Percentiles rank a stretch among this genome's conserved stretches.
These are phyloP conservation scores for Venturiaceae sp. DNA, from an alignment of 2,329 filamentous ascomycete genomes.

Conservation along the genomic window DNA sequence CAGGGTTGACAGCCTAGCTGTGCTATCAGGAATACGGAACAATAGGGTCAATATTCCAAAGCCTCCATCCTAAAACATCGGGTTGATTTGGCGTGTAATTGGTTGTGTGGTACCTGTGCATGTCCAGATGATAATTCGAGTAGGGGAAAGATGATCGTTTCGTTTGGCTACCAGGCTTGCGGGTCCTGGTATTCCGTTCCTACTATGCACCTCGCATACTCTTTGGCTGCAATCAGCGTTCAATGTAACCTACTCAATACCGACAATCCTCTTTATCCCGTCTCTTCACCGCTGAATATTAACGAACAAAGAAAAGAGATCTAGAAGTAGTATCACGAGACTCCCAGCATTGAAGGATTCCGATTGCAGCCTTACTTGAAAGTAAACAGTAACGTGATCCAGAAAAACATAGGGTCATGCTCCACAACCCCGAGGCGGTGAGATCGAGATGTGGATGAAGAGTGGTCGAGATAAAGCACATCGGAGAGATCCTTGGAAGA, in stretches of 20 bases:
- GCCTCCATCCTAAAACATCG: too few relatives aligned
- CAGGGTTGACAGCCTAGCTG: too few relatives aligned
- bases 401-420: neutral
- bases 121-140: too few relatives aligned
- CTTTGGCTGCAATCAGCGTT: neutral
- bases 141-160: too few relatives aligned
- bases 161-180: too few relatives aligned
- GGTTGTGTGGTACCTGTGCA: too few relatives aligned
- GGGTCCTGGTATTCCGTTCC: too few relatives aligned
- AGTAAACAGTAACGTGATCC: neutral
- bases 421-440: too few relatives aligned
- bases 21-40: too few relatives aligned
- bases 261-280: neutral
- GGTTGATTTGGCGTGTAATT: too few relatives aligned
- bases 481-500: neutral
- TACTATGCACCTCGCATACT: neutral
- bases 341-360: neutral
- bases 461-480: neutral
- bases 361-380: neutral
- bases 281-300: neutral
- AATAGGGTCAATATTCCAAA: too few relatives aligned
- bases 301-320: neutral
- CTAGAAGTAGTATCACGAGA: neutral
- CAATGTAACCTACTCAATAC: neutral
- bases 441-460: neutral